Conservation (phyloP, 768 basidiomycete genomes). For the Lentinula guzmanii region DNA sequence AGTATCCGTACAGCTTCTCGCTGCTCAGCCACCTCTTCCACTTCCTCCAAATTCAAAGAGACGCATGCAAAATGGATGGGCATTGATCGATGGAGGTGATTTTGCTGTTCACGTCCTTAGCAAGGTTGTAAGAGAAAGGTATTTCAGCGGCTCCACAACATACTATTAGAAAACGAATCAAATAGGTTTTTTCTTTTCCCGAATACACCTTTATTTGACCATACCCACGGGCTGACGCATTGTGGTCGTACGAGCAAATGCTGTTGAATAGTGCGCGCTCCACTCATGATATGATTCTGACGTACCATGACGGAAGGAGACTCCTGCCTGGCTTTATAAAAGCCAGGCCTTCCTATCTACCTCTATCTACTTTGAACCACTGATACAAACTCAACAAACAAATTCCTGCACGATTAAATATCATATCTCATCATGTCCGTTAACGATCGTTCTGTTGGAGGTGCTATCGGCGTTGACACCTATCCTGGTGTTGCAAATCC, state of each 20-base stretch:
- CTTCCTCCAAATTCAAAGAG: constrained; percentile 62
- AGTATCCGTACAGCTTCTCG: constrained; percentile 41
- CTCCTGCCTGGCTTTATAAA: not conserved
- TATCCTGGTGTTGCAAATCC: constrained; percentile 42
- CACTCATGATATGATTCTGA: constrained; percentile 1
- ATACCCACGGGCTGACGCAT: not conserved
- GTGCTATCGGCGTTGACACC: constrained; percentile 25
- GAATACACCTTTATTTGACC: too few species aligned
- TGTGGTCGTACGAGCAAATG: not conserved
- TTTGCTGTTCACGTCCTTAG: constrained; percentile 79
- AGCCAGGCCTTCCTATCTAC: not conserved
- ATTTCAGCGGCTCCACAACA: constrained; percentile 35
- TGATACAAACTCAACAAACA: not conserved
- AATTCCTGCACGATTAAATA: not conserved
- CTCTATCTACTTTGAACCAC: not conserved
- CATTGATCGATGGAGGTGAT: constrained; percentile 75
- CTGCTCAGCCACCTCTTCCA: constrained; percentile 47
- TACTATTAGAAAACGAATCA: not conserved
- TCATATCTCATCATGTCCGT: constrained; percentile 26
- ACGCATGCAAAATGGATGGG: constrained; percentile 67
- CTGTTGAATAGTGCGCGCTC: not conserved
- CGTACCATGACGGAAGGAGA: not conserved
- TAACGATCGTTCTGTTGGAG: constrained; percentile 21
- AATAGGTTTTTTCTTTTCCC: not conserved
- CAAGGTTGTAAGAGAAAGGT: constrained; percentile 58